Conservation (phyloP, 805 yeast species). For the Cyberlindnera sargentensis region DNA sequence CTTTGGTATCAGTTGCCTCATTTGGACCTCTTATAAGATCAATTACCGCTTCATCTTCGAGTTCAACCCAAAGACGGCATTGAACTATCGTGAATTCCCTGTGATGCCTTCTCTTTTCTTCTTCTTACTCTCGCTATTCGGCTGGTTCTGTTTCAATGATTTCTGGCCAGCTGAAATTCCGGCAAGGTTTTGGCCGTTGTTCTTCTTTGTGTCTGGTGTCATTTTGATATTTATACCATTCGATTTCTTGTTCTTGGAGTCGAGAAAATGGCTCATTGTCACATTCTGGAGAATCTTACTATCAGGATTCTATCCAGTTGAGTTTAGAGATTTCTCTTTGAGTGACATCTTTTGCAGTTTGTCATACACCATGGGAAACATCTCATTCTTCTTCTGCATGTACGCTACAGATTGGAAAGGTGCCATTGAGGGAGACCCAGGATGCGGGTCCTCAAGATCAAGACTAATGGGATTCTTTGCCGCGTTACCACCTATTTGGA, state of each 20-base stretch:
- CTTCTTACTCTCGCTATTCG: constrained; percentile 49
- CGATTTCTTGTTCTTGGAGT: constrained; percentile 43
- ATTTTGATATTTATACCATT: constrained; percentile 55
- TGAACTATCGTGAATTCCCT: constrained; percentile 60
- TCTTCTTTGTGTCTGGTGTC: constrained; percentile 51
- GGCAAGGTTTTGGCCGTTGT: constrained; percentile 74
- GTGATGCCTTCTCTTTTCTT: constrained; percentile 57
- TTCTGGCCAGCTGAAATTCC: constrained; percentile 57
- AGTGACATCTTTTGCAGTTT: constrained; percentile 90
- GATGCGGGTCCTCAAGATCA: constrained; percentile 76
- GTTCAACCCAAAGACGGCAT: constrained; percentile 59
- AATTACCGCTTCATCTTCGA: constrained; percentile 92
- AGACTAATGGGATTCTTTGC: constrained; percentile 76
- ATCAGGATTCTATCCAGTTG: constrained; percentile 91
- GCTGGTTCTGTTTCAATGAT: constrained; percentile 70
- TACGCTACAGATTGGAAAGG: constrained; percentile 69
- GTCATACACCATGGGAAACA: constrained; percentile 80
- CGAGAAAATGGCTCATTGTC: constrained; percentile 72
- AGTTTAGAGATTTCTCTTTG: constrained; percentile 85
- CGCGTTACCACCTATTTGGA: constrained; percentile 83
- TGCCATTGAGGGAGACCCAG: constrained; percentile 31
- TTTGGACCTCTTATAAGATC: constrained; percentile 70
- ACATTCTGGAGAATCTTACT: constrained; percentile 65
- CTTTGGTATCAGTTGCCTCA: constrained; percentile 60
- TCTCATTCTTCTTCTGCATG: constrained; percentile 79